Conservation (phyloP, 768 basidiomycete species). For the Calocybe gangraenosa region DNA sequence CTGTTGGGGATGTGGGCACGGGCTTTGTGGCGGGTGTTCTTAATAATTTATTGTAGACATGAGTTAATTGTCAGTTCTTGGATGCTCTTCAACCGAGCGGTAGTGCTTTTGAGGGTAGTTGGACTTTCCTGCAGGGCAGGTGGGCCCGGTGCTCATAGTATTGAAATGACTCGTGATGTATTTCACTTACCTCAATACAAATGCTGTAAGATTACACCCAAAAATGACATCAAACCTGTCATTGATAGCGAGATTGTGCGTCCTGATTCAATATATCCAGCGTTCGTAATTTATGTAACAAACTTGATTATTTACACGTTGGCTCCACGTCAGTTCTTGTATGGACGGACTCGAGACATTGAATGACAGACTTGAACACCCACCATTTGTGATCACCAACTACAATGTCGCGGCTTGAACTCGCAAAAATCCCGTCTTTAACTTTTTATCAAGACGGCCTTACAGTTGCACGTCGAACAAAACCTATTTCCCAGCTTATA, state of each 20-base stretch:
- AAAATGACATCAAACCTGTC: no score
- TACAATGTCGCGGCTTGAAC: constrained; percentile 66
- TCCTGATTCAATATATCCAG: no score
- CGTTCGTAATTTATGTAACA: constrained; percentile 12
- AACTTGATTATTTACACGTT: constrained; percentile 20
- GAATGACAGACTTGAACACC: neutral
- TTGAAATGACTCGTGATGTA: no score
- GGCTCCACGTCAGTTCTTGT: constrained; percentile 31
- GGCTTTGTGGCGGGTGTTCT: constrained; percentile 68
- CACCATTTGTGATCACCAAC: neutral
- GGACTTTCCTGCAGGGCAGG: no score
- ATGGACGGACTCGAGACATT: neutral
- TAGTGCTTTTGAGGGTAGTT: no score
- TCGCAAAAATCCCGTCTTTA: constrained; percentile 68
- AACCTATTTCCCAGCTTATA: constrained; percentile 70
- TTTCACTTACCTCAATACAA: no score
- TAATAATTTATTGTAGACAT: no score
- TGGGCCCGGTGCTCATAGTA: no score
- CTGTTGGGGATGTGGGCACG: constrained; percentile 84
- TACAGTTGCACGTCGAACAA: constrained; percentile 64
- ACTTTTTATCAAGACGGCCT: constrained; percentile 69
- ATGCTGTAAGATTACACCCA: no score
- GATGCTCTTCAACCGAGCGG: no score
- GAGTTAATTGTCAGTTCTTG: no score
- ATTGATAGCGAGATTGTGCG: no score